These are phyloP conservation scores for Posidonia australis DNA, from an alignment of 106 monocot genomes.

Conservation along the genomic window DNA sequence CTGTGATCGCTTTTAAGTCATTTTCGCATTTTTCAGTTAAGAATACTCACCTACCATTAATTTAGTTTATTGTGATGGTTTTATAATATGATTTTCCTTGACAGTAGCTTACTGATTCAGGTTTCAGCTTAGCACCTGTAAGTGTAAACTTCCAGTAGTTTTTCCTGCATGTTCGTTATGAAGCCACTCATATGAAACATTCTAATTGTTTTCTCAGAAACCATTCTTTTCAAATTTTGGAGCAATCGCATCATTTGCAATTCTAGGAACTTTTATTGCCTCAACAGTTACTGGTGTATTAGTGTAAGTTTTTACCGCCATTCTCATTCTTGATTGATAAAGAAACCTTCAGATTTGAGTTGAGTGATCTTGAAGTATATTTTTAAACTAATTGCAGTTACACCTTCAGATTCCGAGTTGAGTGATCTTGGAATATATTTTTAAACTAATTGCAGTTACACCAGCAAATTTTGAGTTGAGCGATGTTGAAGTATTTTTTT, in stretches of 20 bases:
- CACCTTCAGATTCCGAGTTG: conserved; percentile 5
- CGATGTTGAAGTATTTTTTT: not conserved
- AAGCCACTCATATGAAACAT: not conserved
- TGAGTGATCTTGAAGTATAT: not conserved
- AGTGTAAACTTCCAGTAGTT: conserved; percentile 21
- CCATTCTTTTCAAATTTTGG: conserved; percentile 99
- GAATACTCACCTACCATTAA: not conserved
- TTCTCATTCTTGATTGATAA: not conserved
- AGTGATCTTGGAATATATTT: not conserved
- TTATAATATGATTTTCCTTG: conserved; percentile 30
- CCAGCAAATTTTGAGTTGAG: not conserved
- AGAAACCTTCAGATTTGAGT: not conserved
- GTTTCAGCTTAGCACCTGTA: conserved; percentile 99
- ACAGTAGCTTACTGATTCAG: conserved; percentile 75
- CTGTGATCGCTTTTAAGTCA: not conserved
- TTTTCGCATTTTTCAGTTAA: not conserved
- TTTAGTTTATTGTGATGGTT: not conserved
- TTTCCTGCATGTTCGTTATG: not conserved
- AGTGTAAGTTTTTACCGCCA: conserved; percentile 50
- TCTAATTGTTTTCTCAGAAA: conserved; percentile 45
- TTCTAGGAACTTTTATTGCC: conserved; percentile 90
- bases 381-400: conserved; percentile 46
- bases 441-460: conserved; percentile 49
- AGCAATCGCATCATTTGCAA: conserved; percentile 92
- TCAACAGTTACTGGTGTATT: conserved; percentile 75